Base-by-base conservation (phyloP, 352 stramenopile species). In the Labyrinthula sp. region DNA sequence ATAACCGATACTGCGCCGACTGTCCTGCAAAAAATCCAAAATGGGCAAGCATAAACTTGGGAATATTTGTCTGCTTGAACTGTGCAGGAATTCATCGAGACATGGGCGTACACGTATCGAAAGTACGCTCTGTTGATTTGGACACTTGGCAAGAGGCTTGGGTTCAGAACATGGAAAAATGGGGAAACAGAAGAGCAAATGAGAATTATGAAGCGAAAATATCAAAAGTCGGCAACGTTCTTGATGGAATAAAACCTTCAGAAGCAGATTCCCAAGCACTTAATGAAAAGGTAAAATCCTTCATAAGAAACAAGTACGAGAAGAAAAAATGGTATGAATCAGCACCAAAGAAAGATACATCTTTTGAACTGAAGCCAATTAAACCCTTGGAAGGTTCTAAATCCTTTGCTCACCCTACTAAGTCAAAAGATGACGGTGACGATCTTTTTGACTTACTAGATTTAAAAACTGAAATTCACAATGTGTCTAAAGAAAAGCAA, bases 61-160 rank as follows among this genome's bases (percentile, higher is more conserved):
- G 81, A 22, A 76, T 89, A 15, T 91, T 92, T 61, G 79, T 93
- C 49, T 93, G 81, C 65, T 86, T 89, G 55, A 68, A 75, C 35
- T 93, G 81, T 62, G 82, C 76, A 10, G 80, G 78, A 22, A 83
- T 89, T 57, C 81, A 93, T 57, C 73, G 81, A 45, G 81, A 71
- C 33, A 64, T 93, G 38, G 81, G 81, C 41, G 75, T 89, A 22
- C 80, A 92, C 58, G 55, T 93, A 25, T 86, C 75, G 12, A 84
- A 89, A 47, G 81, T 93, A 47, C 72, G 79, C 21, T 86, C 71
- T 24, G 73, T 83, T 10, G 84, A 86, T 55, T 60, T 93, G 31
- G 81, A 93, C 59, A 80, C 77, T n/a, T 92, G 79, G 79, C 88
- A 76, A 14, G 7, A 61, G 0, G 77, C 88, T 18, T 77, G 88